These are phyloP conservation scores for Cladosporium sp. DNA, from an alignment of 2,329 filamentous ascomycete species.

Conservation along the genomic window DNA sequence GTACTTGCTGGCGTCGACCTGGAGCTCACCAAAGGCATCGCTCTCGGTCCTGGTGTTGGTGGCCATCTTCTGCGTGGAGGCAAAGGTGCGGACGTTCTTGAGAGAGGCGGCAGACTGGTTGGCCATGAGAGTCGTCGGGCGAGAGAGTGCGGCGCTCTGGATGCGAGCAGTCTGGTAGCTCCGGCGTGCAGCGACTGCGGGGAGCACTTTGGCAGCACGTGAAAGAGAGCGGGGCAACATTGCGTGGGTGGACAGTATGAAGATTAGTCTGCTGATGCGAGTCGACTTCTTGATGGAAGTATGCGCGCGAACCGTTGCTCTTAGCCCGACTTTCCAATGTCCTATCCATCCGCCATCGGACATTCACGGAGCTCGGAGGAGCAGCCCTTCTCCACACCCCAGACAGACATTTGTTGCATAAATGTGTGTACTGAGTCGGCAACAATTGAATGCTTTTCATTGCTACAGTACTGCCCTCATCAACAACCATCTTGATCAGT, in stretches of 20 bases:
- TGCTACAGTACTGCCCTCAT: not conserved
- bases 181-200: conserved; percentile 4
- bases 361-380: not conserved
- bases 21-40: conserved; percentile 96
- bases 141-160: not conserved
- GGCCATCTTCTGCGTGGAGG: conserved; percentile 37
- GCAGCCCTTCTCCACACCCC: no score
- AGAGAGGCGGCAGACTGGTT: not conserved
- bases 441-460: not conserved
- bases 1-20: conserved; percentile 90
- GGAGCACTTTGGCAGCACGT: not conserved
- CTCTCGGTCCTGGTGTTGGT: conserved; percentile 74
- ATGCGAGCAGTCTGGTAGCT: not conserved
- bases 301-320: not conserved
- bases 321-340: not conserved
- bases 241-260: not conserved
- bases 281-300: not conserved
- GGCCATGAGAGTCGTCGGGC: not conserved
- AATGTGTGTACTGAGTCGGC: not conserved
- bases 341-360: not conserved
- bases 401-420: not conserved
- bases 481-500: no score
- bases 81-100: conserved; percentile 30
- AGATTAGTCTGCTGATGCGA: not conserved
- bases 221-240: conserved; percentile 10